Conservation (phyloP, 164 flowering plant genomes). For the Amborella trichopoda region DNA sequence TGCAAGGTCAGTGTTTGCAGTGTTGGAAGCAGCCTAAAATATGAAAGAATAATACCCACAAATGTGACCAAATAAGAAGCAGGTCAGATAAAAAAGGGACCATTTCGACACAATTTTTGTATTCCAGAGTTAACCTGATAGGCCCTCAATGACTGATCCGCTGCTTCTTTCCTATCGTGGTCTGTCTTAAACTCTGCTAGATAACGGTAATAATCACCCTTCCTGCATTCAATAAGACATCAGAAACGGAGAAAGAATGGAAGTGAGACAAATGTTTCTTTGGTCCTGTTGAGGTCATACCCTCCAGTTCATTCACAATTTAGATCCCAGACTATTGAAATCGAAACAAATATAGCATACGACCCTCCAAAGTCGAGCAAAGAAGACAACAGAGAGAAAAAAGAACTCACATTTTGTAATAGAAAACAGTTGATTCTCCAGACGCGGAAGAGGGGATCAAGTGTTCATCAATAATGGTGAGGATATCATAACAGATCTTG, state of each 20-base stretch:
- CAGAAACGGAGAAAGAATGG: not conserved
- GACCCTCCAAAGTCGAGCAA: too few relatives aligned
- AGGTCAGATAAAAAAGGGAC: not conserved
- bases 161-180: constrained; percentile 13
- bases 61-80: too few relatives aligned
- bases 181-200: constrained; percentile 16
- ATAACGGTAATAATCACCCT: constrained; percentile 16
- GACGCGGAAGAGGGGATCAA: constrained; percentile 12
- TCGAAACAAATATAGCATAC: too few relatives aligned
- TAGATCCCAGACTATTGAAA: too few relatives aligned
- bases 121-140: constrained; percentile 8
- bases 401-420: constrained; percentile 14
- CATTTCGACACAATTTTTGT: too few relatives aligned
- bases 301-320: too few relatives aligned
- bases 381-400: too few relatives aligned
- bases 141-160: constrained; percentile 14
- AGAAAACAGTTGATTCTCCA: constrained; percentile 15
- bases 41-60: too few relatives aligned
- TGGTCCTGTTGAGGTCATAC: too few relatives aligned
- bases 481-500: constrained; percentile 13
- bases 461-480: constrained; percentile 16
- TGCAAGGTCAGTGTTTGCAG: constrained; percentile 15
- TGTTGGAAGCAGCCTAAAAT: constrained; percentile 14
- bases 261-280: too few relatives aligned
- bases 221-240: constrained; percentile 11